A percentile compares a stretch with the other conserved stretches of the same genome.
Conservation (phyloP, 2,329 filamentous ascomycete genomes). For the Escovopsis sp. region DNA sequence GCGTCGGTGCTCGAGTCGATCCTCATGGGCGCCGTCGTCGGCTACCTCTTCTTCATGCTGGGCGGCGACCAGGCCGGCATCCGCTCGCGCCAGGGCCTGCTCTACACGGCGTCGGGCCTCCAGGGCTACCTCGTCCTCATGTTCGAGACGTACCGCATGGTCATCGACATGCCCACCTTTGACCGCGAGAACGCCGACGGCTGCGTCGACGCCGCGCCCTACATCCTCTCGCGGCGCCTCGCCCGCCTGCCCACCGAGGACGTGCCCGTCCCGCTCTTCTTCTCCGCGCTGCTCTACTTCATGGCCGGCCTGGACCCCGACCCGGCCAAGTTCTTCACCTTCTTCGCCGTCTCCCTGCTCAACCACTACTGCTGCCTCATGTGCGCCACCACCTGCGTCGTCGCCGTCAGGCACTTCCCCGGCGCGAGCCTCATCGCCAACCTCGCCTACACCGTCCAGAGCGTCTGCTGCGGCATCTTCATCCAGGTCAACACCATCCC, state of each 20-base stretch:
- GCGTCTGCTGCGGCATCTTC: slow-evolving; percentile 63
- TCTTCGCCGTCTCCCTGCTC: slow-evolving; percentile 52
- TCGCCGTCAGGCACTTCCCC: slow-evolving; percentile 50
- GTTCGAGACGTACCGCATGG: slow-evolving; percentile 63
- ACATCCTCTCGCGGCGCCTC: slow-evolving; percentile 53
- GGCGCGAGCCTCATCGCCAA: slow-evolving; percentile 60
- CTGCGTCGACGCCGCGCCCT: slow-evolving; percentile 54
- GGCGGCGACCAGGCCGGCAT: slow-evolving; percentile 55
- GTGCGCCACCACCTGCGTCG: slow-evolving; percentile 54
- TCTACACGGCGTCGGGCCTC: slow-evolving; percentile 57
- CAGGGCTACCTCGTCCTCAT: slow-evolving; percentile 65
- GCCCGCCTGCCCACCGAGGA: slow-evolving; percentile 58
- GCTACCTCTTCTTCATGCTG: slow-evolving; percentile 58
- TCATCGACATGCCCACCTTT: slow-evolving; percentile 59
- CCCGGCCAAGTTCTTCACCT: slow-evolving; percentile 52
- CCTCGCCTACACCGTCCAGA: slow-evolving; percentile 57
- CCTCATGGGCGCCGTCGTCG: slow-evolving; percentile 54
- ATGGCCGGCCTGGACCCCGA: slow-evolving; percentile 59
- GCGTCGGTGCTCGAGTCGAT: slow-evolving; percentile 56
- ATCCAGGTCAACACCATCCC: slow-evolving; percentile 60
- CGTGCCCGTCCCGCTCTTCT: slow-evolving; percentile 56
- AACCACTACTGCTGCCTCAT: slow-evolving; percentile 62
- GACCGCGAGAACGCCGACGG: slow-evolving; percentile 63
- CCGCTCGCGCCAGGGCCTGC: slow-evolving; percentile 54
- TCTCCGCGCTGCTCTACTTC: slow-evolving; percentile 60